Percentiles rank a stretch among this genome's conserved stretches.
These are phyloP conservation scores for Yamadazyma triangularis DNA, from an alignment of 1,139 yeast genomes.

Conservation along the genomic window DNA sequence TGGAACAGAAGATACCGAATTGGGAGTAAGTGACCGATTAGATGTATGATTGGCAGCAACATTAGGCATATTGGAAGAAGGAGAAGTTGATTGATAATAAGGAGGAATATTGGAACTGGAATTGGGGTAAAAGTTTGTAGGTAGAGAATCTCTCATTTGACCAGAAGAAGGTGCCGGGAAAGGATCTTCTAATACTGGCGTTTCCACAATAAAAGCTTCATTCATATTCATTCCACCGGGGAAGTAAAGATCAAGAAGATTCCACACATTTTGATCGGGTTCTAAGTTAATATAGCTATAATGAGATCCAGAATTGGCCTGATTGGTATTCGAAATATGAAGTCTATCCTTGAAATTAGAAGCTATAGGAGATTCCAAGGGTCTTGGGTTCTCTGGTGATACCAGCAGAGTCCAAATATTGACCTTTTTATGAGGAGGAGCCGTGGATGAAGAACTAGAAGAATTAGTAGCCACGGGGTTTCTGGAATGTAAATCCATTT, in stretches of 20 bases:
- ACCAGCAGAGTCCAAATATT: conserved; percentile 11
- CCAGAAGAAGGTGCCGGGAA: not conserved
- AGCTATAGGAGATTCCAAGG: conserved; percentile 11
- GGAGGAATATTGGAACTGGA: not conserved
- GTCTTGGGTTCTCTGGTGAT: conserved; percentile 11
- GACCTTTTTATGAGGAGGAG: conserved; percentile 12
- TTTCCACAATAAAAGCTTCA: conserved; percentile 62
- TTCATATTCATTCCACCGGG: conserved; percentile 67
- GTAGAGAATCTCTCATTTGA: not conserved
- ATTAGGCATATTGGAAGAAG: conserved; percentile 8
- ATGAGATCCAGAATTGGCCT: conserved; percentile 3
- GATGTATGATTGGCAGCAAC: conserved; percentile 5
- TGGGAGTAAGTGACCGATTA: conserved; percentile 13
- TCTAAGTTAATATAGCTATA: conserved; percentile 33
- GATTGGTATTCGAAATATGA: too few relatives aligned
- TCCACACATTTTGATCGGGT: conserved; percentile 65
- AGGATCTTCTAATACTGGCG: conserved; percentile 18
- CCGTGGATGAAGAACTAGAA: conserved; percentile 1
- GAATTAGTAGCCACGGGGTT: conserved; percentile 3
- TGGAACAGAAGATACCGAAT: conserved; percentile 10
- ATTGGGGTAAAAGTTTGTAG: not conserved
- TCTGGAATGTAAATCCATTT: conserved; percentile 25
- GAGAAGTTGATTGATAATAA: conserved; percentile 5
- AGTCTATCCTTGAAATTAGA: conserved; percentile 10
- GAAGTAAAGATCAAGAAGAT: conserved; percentile 52